These are phyloP conservation scores for Peronosclerospora sorghi DNA, from an alignment of 352 stramenopile species.

Conservation along the genomic window DNA sequence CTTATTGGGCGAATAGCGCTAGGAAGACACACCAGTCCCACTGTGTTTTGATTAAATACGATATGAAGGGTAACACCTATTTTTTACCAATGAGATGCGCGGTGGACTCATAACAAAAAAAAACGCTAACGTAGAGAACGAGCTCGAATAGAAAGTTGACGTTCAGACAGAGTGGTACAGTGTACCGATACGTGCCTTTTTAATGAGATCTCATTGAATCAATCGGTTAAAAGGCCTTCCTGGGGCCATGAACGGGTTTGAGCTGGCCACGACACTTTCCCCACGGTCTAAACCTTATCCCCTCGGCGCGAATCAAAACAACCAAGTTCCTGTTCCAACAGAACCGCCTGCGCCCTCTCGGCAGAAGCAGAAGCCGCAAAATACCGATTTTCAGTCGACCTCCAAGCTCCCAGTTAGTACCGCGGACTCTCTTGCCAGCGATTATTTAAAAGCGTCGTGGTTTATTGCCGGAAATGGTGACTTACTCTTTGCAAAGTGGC, in stretches of 20 bases:
- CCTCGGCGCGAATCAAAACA: not conserved
- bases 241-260: constrained; percentile 13
- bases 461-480: constrained; percentile 32
- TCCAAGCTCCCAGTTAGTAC: not conserved
- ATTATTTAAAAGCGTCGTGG: constrained; percentile 35
- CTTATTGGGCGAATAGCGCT: constrained; percentile 14
- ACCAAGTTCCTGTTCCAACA: not conserved
- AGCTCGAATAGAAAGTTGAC: too few relatives aligned
- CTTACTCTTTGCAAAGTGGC: constrained; percentile 41
- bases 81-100: too few relatives aligned
- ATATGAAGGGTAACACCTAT: not conserved
- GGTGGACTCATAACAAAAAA: too few relatives aligned
- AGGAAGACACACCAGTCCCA: constrained; percentile 12
- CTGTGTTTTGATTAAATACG: constrained; percentile 16
- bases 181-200: not conserved
- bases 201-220: too few relatives aligned
- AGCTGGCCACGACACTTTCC: not conserved
- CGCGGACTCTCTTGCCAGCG: constrained; percentile 1
- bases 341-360: constrained; percentile 2
- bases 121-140: too few relatives aligned
- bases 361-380: constrained; percentile 14
- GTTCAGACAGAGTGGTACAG: too few relatives aligned
- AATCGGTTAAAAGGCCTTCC: too few relatives aligned
- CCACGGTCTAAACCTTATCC: not conserved
- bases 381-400: constrained; percentile 1